These are phyloP conservation scores for Zygoascus bituminiphila DNA, from an alignment of 805 yeast species.

Conservation along the genomic window DNA sequence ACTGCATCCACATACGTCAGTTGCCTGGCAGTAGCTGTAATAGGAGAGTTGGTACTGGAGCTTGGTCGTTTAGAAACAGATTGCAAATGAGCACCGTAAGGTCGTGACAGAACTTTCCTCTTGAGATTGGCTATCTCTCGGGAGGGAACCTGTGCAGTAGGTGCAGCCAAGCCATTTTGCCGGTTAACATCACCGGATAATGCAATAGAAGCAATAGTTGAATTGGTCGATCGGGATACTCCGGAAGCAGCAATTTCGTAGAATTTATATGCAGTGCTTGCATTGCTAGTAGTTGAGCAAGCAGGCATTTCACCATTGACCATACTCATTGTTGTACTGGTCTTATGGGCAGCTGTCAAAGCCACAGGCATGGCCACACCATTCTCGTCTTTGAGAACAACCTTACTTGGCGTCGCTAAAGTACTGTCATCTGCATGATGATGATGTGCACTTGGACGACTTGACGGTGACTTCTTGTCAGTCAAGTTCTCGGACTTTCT, in stretches of 20 bases:
- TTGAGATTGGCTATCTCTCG: constrained; percentile 36
- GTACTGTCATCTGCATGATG: neutral
- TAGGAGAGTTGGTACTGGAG: neutral
- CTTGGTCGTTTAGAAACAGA: neutral
- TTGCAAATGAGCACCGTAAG: neutral
- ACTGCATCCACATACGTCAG: neutral
- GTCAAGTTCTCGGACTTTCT: neutral
- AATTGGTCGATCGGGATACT: constrained; percentile 32
- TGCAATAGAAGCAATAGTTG: constrained; percentile 31
- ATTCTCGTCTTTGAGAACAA: neutral
- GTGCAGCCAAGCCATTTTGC: constrained; percentile 26
- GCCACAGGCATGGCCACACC: neutral
- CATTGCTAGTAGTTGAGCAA: neutral
- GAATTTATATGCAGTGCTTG: constrained; percentile 21
- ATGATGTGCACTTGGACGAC: neutral
- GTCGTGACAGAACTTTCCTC: constrained; percentile 28
- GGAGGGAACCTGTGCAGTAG: constrained; percentile 27
- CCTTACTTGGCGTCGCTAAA: neutral
- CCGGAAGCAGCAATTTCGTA: constrained; percentile 60
- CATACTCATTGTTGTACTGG: neutral
- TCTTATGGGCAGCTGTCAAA: neutral
- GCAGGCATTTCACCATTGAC: constrained; percentile 1
- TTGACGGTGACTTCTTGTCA: neutral
- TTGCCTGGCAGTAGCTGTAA: neutral
- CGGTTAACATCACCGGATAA: constrained; percentile 22